A percentile compares a stretch with the other conserved stretches of the same genome.
These are phyloP conservation scores for Moelleriella libera DNA, from an alignment of 2,329 filamentous ascomycete species.

Conservation along the genomic window DNA sequence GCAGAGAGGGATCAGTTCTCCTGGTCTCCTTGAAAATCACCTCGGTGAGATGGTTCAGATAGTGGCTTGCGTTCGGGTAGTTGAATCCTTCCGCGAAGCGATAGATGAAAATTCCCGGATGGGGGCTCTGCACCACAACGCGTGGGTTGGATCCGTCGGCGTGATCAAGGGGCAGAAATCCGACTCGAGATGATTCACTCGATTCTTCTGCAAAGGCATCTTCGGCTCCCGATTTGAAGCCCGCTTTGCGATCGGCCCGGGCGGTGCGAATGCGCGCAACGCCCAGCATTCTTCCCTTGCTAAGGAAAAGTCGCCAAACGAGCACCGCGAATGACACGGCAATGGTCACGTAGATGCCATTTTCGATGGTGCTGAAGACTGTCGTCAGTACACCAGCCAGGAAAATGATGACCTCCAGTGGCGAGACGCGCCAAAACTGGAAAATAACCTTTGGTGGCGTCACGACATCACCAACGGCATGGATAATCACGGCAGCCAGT, in stretches of 20 bases:
- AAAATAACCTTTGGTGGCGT: conserved; percentile 73
- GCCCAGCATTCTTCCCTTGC: conserved; percentile 65
- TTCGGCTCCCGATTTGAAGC: conserved; percentile 5
- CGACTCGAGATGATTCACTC: conserved; percentile 19
- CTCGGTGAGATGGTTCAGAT: conserved; percentile 33
- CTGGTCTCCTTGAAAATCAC: conserved; percentile 30
- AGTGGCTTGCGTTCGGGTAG: conserved; percentile 37
- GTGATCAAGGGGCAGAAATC: conserved; percentile 33
- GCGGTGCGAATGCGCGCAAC: conserved; percentile 68
- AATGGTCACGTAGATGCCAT: conserved; percentile 75
- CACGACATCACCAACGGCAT: conserved; percentile 76
- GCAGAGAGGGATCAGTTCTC: conserved; percentile 25
- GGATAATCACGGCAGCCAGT: conserved; percentile 75
- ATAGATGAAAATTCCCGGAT: conserved; percentile 41
- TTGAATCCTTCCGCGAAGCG: conserved; percentile 41
- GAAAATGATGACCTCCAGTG: conserved; percentile 72
- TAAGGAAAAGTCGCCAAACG: conserved; percentile 66
- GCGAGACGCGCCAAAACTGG: conserved; percentile 78
- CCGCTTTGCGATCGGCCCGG: conserved; percentile 41
- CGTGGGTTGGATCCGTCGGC: conserved; percentile 36
- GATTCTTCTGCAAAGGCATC: conserved; percentile 31
- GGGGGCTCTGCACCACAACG: conserved; percentile 28
- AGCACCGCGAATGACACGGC: conserved; percentile 54
- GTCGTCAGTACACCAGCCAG: conserved; percentile 74
- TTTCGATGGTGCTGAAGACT: conserved; percentile 68